A percentile compares a stretch with the other conserved stretches of the same genome.
Conservation (phyloP, 1,284 basidiomycete species). For the Melampsora abietis-canadensis region DNA sequence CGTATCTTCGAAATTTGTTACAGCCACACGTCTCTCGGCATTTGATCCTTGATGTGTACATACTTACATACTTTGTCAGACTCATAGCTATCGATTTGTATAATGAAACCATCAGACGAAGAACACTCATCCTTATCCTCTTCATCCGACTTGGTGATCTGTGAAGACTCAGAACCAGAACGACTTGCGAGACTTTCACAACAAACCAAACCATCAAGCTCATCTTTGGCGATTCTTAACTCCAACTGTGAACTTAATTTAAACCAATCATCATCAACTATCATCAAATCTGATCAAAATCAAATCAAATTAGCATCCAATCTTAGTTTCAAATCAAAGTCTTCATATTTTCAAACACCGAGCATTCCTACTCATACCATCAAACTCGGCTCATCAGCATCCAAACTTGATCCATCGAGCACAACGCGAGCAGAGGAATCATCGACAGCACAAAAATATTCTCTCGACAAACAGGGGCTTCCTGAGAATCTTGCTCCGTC, state of each 20-base stretch:
- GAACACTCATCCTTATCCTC: neutral
- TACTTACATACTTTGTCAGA: too few relatives aligned
- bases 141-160: neutral
- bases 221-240: neutral
- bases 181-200: neutral
- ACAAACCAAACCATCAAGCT: neutral
- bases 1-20: too few relatives aligned
- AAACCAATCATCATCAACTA: neutral
- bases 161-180: conserved; percentile 2
- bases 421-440: neutral
- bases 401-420: neutral
- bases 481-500: neutral
- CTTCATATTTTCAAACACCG: neutral
- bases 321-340: neutral
- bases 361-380: neutral
- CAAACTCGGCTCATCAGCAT: neutral
- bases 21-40: too few relatives aligned
- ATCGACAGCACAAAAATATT: neutral
- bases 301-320: neutral
- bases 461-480: neutral
- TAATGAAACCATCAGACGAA: too few relatives aligned
- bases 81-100: too few relatives aligned
- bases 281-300: neutral
- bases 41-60: too few relatives aligned
- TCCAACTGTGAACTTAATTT: too few relatives aligned